phyloP scores from a whole-genome alignment of 805 yeast genomes.

The Saccharomycopsis selenospora region DNA sequence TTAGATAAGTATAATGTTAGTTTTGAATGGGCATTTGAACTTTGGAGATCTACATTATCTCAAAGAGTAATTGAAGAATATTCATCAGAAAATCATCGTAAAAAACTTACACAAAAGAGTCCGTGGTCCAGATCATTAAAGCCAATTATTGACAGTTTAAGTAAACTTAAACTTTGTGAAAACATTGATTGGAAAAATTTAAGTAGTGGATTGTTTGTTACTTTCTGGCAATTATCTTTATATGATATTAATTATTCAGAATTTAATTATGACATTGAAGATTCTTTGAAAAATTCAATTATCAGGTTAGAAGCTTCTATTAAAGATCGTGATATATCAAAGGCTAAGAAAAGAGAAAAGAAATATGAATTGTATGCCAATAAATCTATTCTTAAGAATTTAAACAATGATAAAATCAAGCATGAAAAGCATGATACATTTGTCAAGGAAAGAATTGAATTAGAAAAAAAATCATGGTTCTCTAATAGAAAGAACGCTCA shows the following conservation, averaged over 20 bases:
- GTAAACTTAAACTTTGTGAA: slow-evolving; percentile 16
- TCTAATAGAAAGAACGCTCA: slow-evolving; percentile 14
- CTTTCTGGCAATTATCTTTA: slow-evolving; percentile 69
- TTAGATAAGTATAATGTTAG: slow-evolving; percentile 38
- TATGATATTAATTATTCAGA: slow-evolving; percentile 60
- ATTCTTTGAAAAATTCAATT: slow-evolving; percentile 33
- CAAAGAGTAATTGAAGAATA: slow-evolving; percentile 24
- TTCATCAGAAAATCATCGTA: slow-evolving; percentile 16
- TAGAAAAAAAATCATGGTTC: slow-evolving; percentile 37
- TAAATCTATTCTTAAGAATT: slow-evolving; percentile 25
- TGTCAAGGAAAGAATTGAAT: slow-evolving; percentile 27
- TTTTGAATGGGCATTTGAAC: slow-evolving; percentile 62
- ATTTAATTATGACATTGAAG: slow-evolving; percentile 43
- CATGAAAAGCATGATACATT: slow-evolving; percentile 38
- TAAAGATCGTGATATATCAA: slow-evolving; percentile 24
- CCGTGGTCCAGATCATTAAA: slow-evolving; percentile 13
- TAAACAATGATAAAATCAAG: slow-evolving; percentile 35
- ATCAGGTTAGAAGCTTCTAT: slow-evolving; percentile 26
- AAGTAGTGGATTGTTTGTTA: slow-evolving; percentile 39
- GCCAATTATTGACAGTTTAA: slow-evolving; percentile 17
- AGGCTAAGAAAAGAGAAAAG: slow-evolving; percentile 25
- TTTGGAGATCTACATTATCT: slow-evolving; percentile 54
- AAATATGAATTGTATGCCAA: slow-evolving; percentile 25
- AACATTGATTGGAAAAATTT: slow-evolving; percentile 29
- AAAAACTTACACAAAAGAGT: slow-evolving; percentile 5